phyloP scores from a whole-genome alignment of 2,329 filamentous ascomycete species.

The Thermothelomyces thermophilus region DNA sequence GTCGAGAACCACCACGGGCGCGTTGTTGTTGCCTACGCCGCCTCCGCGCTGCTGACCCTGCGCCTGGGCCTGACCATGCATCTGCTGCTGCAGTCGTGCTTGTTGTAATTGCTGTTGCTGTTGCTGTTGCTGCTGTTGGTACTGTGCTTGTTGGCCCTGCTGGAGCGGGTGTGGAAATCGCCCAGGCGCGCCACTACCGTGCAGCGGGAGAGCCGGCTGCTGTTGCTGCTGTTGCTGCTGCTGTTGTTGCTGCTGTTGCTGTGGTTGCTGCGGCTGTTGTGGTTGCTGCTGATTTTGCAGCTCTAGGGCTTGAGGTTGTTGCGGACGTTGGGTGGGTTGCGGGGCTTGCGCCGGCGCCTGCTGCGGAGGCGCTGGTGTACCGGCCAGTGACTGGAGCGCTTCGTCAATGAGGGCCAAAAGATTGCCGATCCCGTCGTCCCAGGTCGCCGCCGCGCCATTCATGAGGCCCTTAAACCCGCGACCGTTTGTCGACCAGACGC shows the following conservation, averaged over 20 bases:
- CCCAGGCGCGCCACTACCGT: neutral
- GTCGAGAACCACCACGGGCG: conserved; percentile 6
- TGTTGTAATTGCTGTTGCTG: neutral
- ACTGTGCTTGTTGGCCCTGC: neutral
- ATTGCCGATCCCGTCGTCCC: conserved; percentile 37
- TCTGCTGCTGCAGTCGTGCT: neutral
- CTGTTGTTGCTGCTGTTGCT: conserved; percentile 8
- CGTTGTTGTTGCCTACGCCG: neutral
- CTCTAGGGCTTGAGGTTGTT: conserved; percentile 3
- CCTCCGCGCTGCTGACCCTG: neutral
- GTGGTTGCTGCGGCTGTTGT: conserved; percentile 2
- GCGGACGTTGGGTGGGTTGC: conserved; percentile 12
- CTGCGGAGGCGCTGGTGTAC: conserved; percentile 16
- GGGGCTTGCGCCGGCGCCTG: conserved; percentile 10
- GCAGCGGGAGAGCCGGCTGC: neutral
- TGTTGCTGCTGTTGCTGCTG: conserved; percentile 4
- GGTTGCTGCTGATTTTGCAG: conserved; percentile 7
- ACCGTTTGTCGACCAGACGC: conserved; percentile 41
- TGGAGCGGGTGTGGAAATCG: neutral
- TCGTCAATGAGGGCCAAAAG: conserved; percentile 44
- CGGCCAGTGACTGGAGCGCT: conserved; percentile 34
- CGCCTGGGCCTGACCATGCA: neutral
- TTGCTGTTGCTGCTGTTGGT: neutral
- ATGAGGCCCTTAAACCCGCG: conserved; percentile 43
- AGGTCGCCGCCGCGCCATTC: conserved; percentile 40